These are phyloP conservation scores for Fusarium xyrophilum DNA, from an alignment of 2,329 filamentous ascomycete genomes.

Conservation along the genomic window DNA sequence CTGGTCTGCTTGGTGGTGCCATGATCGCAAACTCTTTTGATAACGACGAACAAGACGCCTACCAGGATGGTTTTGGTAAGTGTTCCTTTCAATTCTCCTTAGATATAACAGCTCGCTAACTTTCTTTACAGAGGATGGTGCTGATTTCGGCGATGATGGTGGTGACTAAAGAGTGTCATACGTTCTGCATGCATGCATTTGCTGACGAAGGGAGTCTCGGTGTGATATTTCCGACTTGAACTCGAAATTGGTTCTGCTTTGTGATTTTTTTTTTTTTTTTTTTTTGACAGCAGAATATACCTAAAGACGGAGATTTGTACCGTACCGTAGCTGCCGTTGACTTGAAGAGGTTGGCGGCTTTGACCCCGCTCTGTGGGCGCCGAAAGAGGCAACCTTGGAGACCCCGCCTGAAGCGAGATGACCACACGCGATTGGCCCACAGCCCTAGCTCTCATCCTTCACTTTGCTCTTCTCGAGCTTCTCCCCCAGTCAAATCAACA, in stretches of 20 bases:
- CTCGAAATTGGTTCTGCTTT: constrained; percentile 9
- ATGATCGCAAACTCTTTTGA: constrained; percentile 73
- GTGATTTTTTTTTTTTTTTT: background rate
- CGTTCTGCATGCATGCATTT: background rate
- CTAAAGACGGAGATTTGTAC: constrained; percentile 18
- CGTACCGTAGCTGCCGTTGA: constrained; percentile 27
- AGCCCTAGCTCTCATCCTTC: constrained; percentile 6
- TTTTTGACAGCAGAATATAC: background rate
- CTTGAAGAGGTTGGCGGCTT: background rate
- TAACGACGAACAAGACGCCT: constrained; percentile 66
- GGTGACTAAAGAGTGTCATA: constrained; percentile 19
- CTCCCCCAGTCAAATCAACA: constrained; percentile 23
- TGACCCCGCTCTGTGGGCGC: constrained; percentile 21
- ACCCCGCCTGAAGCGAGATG: constrained; percentile 15
- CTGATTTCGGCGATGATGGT: constrained; percentile 41
- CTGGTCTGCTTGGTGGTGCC: constrained; percentile 79
- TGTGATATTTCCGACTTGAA: background rate
- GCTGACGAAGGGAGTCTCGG: background rate
- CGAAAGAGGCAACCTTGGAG: constrained; percentile 16
- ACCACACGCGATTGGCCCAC: constrained; percentile 6
- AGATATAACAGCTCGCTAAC: constrained; percentile 21
- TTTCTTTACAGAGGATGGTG: constrained; percentile 42
- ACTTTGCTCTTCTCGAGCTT: constrained; percentile 15
- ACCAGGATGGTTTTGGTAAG: constrained; percentile 54
- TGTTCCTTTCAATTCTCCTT: constrained; percentile 3